Conservation (phyloP, 306 rosid species). For the Rosa rugosa region DNA sequence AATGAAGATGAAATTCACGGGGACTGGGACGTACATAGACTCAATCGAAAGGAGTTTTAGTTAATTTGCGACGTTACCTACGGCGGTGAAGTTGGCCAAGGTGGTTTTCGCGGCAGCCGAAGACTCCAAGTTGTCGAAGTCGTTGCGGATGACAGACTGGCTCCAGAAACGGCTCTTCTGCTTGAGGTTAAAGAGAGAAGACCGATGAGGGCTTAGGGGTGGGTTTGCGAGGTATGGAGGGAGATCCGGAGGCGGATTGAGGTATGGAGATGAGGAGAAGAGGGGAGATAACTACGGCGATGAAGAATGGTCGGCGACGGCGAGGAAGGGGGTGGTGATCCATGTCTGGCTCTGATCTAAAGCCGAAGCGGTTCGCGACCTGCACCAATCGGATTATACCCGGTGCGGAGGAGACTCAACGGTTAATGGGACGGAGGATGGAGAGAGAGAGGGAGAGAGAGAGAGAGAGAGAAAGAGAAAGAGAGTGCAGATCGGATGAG, state of each 20-base stretch:
- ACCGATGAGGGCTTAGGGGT: slow-evolving; percentile 48
- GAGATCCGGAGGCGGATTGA: slow-evolving; percentile 41
- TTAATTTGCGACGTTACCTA: slow-evolving; percentile 85
- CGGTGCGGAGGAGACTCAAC: too few species aligned
- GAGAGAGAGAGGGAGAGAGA: too few species aligned
- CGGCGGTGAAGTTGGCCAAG: slow-evolving; percentile 38
- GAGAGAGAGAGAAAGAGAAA: too few species aligned
- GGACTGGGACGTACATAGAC: slow-evolving; percentile 79
- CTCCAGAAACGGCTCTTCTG: slow-evolving; percentile 91
- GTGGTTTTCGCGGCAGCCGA: slow-evolving; percentile 45
- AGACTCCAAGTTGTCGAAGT: slow-evolving; percentile 66
- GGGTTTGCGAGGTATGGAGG: slow-evolving; percentile 40
- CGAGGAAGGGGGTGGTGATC: too few species aligned
- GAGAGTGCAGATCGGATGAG: too few species aligned
- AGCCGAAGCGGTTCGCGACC: too few species aligned
- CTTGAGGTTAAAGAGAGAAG: slow-evolving; percentile 83
- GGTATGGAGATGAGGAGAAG: slow-evolving; percentile 26
- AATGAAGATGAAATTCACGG: slow-evolving; percentile 84
- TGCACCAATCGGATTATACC: too few species aligned
- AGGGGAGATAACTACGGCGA: not conserved
- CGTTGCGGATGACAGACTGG: slow-evolving; percentile 74
- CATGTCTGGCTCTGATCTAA: too few species aligned
- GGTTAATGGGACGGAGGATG: too few species aligned
- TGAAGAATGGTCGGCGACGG: not conserved
- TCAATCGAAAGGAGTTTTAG: slow-evolving; percentile 85